These are phyloP conservation scores for Talaromyces piceae DNA, from an alignment of 2,329 filamentous ascomycete genomes.

Conservation along the genomic window DNA sequence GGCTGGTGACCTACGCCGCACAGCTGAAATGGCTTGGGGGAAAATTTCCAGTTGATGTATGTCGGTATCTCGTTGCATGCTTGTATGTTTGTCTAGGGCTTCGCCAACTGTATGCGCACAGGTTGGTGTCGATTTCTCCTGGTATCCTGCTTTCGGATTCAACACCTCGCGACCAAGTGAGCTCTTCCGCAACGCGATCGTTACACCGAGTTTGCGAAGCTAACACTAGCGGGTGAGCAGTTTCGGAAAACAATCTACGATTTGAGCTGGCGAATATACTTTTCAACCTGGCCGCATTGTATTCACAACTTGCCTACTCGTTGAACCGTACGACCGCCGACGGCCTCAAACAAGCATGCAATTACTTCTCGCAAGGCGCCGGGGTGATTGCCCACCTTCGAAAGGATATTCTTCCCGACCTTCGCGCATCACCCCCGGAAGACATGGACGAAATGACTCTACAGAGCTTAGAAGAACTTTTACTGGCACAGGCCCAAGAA, in stretches of 20 bases:
- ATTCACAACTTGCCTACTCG: constrained; percentile 81
- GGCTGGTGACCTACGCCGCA: constrained; percentile 83
- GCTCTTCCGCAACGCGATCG: constrained; percentile 14
- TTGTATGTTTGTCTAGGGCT: not conserved
- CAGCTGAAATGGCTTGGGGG: constrained; percentile 89
- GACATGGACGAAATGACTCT: constrained; percentile 91
- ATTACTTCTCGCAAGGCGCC: constrained; percentile 81
- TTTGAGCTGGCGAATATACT: constrained; percentile 88
- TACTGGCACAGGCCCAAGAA: constrained; percentile 90
- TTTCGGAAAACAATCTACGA: constrained; percentile 58
- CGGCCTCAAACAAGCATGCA: constrained; percentile 78
- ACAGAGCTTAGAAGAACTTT: constrained; percentile 71
- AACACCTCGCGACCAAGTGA: constrained; percentile 64
- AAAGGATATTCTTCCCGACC: constrained; percentile 67
- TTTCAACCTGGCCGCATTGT: constrained; percentile 88
- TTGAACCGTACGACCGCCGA: constrained; percentile 71
- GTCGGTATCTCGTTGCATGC: constrained; percentile 18
- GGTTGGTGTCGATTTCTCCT: constrained; percentile 92
- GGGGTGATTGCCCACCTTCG: constrained; percentile 77
- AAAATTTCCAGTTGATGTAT: constrained; percentile 91
- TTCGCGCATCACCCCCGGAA: constrained; percentile 77
- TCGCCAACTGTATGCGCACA: constrained; percentile 27
- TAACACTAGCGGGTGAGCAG: too few relatives aligned
- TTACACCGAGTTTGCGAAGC: too few relatives aligned
- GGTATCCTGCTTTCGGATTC: constrained; percentile 91